phyloP scores from a whole-genome alignment of 306 rosid species.

The Alnus glutinosa region DNA sequence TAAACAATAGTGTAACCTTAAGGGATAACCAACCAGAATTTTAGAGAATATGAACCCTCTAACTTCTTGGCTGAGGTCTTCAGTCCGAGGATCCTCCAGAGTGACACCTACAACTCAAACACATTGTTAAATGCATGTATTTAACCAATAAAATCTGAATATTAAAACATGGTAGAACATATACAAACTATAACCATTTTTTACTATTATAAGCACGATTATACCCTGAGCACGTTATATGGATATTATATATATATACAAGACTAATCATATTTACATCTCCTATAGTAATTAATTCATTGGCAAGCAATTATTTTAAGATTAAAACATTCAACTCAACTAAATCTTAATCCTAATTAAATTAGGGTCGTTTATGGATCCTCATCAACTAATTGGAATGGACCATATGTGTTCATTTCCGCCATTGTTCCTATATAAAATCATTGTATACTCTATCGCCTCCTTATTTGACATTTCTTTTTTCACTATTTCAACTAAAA shows the following conservation, averaged over 20 bases:
- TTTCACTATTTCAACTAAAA: background rate
- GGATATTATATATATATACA: too few relatives aligned
- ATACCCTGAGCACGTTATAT: too few relatives aligned
- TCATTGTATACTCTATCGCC: background rate
- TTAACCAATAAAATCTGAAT: background rate
- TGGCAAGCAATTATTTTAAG: background rate
- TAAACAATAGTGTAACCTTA: slow-evolving; percentile 14
- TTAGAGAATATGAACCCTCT: slow-evolving; percentile 96
- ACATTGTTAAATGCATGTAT: slow-evolving; percentile 7
- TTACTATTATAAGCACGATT: too few relatives aligned
- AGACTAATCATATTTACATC: too few relatives aligned
- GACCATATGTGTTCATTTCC: background rate
- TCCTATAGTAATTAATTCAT: background rate
- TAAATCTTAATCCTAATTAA: background rate
- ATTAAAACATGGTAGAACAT: background rate
- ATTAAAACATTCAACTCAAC: background rate
- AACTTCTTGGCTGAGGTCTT: slow-evolving; percentile 99
- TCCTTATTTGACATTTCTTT: background rate
- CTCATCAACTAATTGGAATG: background rate
- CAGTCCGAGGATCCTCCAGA: slow-evolving; percentile 90
- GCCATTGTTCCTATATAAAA: background rate
- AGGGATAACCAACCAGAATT: slow-evolving; percentile 74
- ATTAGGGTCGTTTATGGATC: background rate
- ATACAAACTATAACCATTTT: background rate
- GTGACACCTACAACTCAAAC: slow-evolving; percentile 70